Percentiles rank a stretch among this genome's conserved stretches.
These are phyloP conservation scores for Hyaloscypha finlandica DNA, from an alignment of 495 filamentous ascomycete genomes.

Conservation along the genomic window DNA sequence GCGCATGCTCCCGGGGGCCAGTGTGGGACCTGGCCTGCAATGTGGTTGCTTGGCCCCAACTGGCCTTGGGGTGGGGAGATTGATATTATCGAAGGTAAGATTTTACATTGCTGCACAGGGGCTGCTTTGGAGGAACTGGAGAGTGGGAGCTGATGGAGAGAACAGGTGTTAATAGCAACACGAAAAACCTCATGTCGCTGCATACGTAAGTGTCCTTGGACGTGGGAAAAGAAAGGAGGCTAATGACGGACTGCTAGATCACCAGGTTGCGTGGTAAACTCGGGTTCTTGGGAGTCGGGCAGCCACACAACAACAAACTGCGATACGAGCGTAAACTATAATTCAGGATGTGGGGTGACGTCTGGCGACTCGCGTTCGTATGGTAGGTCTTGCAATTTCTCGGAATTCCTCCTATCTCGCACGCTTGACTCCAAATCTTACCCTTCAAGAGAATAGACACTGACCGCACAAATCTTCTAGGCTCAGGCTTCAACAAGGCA, in stretches of 20 bases:
- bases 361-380: background rate
- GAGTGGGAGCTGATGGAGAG: slow-evolving; percentile 33
- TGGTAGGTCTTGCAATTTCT: too few species aligned
- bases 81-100: slow-evolving; percentile 71
- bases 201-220: slow-evolving; percentile 53
- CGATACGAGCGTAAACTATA: slow-evolving; percentile 14
- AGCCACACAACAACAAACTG: slow-evolving; percentile 43
- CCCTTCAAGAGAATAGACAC: too few species aligned
- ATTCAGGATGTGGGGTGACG: slow-evolving; percentile 19
- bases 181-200: slow-evolving; percentile 67
- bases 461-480: slow-evolving; percentile 25
- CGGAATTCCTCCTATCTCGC: too few species aligned
- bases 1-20: slow-evolving; percentile 67
- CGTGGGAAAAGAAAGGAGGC: background rate
- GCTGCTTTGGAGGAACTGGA: too few species aligned
- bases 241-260: slow-evolving; percentile 7
- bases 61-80: slow-evolving; percentile 78
- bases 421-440: too few species aligned
- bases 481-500: slow-evolving; percentile 59
- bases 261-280: slow-evolving; percentile 46
- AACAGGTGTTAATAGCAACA: slow-evolving; percentile 60
- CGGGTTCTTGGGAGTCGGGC: slow-evolving; percentile 40
- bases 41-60: slow-evolving; percentile 59
- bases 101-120: background rate
- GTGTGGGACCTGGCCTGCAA: slow-evolving; percentile 72